These are phyloP conservation scores for Quercus lobata DNA, from an alignment of 331 rosid genomes.

Conservation along the genomic window DNA sequence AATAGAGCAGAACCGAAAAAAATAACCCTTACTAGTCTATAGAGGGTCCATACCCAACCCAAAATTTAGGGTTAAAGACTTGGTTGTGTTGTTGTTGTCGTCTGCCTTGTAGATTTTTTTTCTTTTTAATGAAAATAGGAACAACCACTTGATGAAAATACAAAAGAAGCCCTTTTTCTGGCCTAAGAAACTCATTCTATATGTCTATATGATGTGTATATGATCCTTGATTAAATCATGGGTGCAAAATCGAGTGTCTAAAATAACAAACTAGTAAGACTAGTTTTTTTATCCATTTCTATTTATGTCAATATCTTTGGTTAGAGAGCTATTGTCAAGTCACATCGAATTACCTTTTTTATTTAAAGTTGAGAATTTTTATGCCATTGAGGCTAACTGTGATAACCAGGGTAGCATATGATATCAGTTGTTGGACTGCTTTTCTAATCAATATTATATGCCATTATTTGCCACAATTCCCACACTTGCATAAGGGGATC, in stretches of 20 bases:
- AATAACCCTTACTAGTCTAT: no score
- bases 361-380: not conserved
- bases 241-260: no score
- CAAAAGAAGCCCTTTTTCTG: not conserved
- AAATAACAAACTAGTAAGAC: no score
- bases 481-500: not conserved
- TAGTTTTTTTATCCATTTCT: no score
- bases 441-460: not conserved
- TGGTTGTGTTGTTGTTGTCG: no score
- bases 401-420: not conserved
- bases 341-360: not conserved
- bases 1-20: no score
- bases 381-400: not conserved
- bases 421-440: not conserved
- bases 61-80: no score
- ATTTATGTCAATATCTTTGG: not conserved
- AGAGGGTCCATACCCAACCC: no score
- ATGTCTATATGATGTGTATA: not conserved
- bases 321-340: not conserved
- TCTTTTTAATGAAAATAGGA: not conserved
- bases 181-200: not conserved
- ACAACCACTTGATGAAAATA: not conserved
- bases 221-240: no score
- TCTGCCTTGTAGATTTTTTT: not conserved
- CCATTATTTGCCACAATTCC: not conserved